Conservation (phyloP, 2,329 filamentous ascomycete genomes). For the Clarireedia hainanense region DNA sequence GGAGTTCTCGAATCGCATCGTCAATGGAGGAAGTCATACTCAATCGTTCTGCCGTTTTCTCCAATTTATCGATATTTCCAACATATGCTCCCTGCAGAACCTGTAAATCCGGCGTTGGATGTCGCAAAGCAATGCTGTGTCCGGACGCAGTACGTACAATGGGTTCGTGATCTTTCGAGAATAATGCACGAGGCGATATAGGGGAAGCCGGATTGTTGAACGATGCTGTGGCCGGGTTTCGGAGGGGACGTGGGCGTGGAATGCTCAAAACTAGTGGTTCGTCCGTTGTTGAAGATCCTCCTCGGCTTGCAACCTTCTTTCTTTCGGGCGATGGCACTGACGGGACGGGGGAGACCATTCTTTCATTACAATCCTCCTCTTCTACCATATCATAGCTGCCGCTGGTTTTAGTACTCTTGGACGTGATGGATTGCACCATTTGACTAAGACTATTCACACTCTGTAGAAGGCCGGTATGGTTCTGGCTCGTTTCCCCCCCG, state of each 20-base stretch:
- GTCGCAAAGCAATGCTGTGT: slow-evolving; percentile 34
- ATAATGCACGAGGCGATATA: slow-evolving; percentile 7
- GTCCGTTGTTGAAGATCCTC: slow-evolving; percentile 1
- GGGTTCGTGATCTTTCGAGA: slow-evolving; percentile 11
- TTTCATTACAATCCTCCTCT: slow-evolving; percentile 15
- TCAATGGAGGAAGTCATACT: slow-evolving; percentile 68
- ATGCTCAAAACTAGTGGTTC: slow-evolving; percentile 12
- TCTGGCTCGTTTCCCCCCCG: slow-evolving; percentile 12
- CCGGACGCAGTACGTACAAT: slow-evolving; percentile 25
- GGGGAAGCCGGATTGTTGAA: slow-evolving; percentile 9
- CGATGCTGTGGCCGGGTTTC: slow-evolving; percentile 16
- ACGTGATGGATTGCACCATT: slow-evolving; percentile 13
- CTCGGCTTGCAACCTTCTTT: slow-evolving; percentile 6
- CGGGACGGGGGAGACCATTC: neutral
- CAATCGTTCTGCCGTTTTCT: slow-evolving; percentile 67
- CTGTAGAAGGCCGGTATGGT: slow-evolving; percentile 4
- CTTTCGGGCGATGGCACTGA: slow-evolving; percentile 1
- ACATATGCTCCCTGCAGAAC: slow-evolving; percentile 53
- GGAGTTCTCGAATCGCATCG: slow-evolving; percentile 66
- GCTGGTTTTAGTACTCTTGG: slow-evolving; percentile 11
- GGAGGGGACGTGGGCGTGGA: slow-evolving; percentile 14
- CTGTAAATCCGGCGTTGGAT: slow-evolving; percentile 56
- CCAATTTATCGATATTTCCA: slow-evolving; percentile 64
- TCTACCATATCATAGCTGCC: slow-evolving; percentile 17
- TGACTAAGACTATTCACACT: slow-evolving; percentile 4